Base-by-base conservation (phyloP, 768 basidiomycete genomes). In the Pisolithus microcarpus region DNA sequence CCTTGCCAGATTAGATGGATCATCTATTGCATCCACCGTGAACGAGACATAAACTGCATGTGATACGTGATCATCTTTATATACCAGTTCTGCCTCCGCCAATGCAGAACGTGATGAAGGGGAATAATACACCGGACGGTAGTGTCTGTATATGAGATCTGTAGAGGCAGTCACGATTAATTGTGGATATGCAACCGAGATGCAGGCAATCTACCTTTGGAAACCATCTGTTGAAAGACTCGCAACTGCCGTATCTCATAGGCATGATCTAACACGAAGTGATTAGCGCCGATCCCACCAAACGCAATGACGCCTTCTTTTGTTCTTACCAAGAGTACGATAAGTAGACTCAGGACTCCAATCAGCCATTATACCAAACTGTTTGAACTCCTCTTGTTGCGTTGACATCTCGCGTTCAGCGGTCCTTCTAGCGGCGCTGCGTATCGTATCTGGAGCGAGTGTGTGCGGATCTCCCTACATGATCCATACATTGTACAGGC, bases 21-120 rank as follows among this genome's bases (percentile, higher is more conserved):
- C 43, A 24, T 57, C 59, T 15, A 61, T 53, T 11, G 52, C 50
- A 50, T 80, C 75, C n/a, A 94, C 64, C 7, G 78, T 73, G 64
- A 93, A 95, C 1, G 77, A 72, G 38, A 96, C 87, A 60, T 90
- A 97, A 38, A 88, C 89, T 5, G 92, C 89, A 56, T 86, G 82
- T 0, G 93, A 96, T 43, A 83, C 70, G 63, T 96, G 93, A 58
- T 88, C 80, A 28, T 96, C 94, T 54, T 81, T 84, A 70, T 97
- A 97, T 23, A 81, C 77, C 26, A 99, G 74, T 64, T 99, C 95
- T 5, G 94, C 91, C 69, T 99, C 95, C 0, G 95, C 95, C 11
- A 99, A 71, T 0, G 95, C 95, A 6, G 95, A 94, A 38, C 79
- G 81, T 1, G 94, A 96, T 0, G 93, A 95, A 3, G 95, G 95